phyloP scores from a whole-genome alignment of 139 green algal genomes.

The Diplosphaera chodatii region DNA sequence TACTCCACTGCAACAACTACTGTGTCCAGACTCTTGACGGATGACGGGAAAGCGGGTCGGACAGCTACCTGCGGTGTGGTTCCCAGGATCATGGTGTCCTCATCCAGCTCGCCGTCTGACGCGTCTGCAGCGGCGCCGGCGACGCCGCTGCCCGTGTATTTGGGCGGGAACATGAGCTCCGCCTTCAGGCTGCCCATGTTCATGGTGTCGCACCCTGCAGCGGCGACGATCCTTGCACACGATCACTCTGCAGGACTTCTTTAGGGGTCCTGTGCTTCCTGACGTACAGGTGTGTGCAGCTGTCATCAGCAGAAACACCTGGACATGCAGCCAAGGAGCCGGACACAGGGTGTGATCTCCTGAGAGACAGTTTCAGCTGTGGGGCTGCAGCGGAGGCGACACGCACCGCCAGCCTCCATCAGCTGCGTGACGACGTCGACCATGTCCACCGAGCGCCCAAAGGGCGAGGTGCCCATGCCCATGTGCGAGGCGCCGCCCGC shows the following conservation, averaged over 20 bases:
- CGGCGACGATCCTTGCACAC: too few species aligned
- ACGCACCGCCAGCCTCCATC: constrained; percentile 44
- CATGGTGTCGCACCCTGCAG: constrained; percentile 5
- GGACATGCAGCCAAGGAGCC: too few species aligned
- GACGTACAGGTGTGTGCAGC: too few species aligned
- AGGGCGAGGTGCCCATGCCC: constrained; percentile 39
- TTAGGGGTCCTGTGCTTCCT: too few species aligned
- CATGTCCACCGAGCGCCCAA: constrained; percentile 73
- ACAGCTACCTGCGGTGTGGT: constrained; percentile 45
- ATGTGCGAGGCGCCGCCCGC: neutral
- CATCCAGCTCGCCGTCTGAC: constrained; percentile 47
- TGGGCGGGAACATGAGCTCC: constrained; percentile 48
- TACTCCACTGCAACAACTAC: too few species aligned
- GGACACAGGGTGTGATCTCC: too few species aligned
- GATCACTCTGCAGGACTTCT: too few species aligned
- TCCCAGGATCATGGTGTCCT: constrained; percentile 76
- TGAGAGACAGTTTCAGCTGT: neutral
- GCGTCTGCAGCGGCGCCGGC: constrained; percentile 14
- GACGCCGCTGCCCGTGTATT: constrained; percentile 19
- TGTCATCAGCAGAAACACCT: too few species aligned
- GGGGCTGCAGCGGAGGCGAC: constrained; percentile 1
- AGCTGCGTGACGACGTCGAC: constrained; percentile 61
- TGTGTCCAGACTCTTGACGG: too few species aligned
- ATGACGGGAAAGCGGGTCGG: too few species aligned
- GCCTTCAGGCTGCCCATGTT: constrained; percentile 54